These are phyloP conservation scores for Austropuccinia psidii DNA, from an alignment of 1,284 basidiomycete species.

Conservation along the genomic window DNA sequence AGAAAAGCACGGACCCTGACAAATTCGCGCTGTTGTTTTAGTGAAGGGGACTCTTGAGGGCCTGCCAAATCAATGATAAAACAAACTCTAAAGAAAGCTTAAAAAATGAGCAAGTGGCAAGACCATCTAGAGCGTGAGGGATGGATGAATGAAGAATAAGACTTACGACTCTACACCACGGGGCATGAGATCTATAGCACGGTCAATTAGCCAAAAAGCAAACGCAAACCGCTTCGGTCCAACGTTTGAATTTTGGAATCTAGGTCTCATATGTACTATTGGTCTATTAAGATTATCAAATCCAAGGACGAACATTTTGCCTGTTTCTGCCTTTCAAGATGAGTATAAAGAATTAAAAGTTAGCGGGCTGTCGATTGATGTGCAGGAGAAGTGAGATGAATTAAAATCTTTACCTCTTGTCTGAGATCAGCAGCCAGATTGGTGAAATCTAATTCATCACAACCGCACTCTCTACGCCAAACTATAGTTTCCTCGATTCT, in stretches of 20 bases:
- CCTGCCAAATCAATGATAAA: conserved; percentile 31
- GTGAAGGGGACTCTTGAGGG: conserved; percentile 30
- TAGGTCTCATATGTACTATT: conserved; percentile 50
- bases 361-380: neutral
- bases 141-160: neutral
- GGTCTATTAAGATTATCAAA: conserved; percentile 48
- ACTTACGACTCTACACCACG: conserved; percentile 45
- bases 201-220: conserved; percentile 50
- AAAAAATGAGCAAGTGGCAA: neutral
- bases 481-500: conserved; percentile 48
- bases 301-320: conserved; percentile 48
- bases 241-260: conserved; percentile 43
- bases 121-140: neutral
- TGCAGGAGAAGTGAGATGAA: neutral
- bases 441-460: conserved; percentile 44
- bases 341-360: neutral
- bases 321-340: conserved; percentile 46
- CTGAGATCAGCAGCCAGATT: neutral
- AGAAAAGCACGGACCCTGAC: conserved; percentile 16
- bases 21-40: conserved; percentile 33
- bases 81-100: neutral
- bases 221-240: conserved; percentile 48
- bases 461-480: conserved; percentile 49
- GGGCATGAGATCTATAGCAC: conserved; percentile 48
- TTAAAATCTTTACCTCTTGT: neutral